Conservation (phyloP, 495 filamentous ascomycete genomes). For the Parathielavia appendiculata region DNA sequence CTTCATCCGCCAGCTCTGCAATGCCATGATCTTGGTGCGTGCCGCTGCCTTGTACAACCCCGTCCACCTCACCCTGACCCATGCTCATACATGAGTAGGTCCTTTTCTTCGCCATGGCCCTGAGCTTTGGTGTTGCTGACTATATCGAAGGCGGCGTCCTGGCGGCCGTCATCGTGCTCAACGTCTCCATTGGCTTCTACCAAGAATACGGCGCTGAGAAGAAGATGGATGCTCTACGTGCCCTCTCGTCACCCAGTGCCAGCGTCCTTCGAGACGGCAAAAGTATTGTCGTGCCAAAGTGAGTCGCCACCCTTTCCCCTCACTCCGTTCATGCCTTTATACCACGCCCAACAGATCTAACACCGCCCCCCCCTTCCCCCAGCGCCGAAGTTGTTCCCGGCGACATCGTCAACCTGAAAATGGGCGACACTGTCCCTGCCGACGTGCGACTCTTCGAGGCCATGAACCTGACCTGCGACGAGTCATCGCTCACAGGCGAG, state of each 20-base stretch:
- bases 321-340: not conserved
- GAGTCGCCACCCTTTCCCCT: slow-evolving; percentile 16
- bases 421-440: slow-evolving; percentile 78
- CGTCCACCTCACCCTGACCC: not conserved
- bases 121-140: slow-evolving; percentile 74
- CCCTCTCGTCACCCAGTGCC: slow-evolving; percentile 74
- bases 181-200: slow-evolving; percentile 71
- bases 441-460: slow-evolving; percentile 69
- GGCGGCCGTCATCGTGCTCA: slow-evolving; percentile 73
- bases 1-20: slow-evolving; percentile 58
- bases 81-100: slow-evolving; percentile 48
- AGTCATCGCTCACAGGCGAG: slow-evolving; percentile 60
- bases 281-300: slow-evolving; percentile 57
- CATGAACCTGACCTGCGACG: slow-evolving; percentile 58
- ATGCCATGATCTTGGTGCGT: slow-evolving; percentile 63
- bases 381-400: slow-evolving; percentile 75
- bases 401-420: slow-evolving; percentile 73
- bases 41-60: not conserved
- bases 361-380: slow-evolving; percentile 4
- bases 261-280: slow-evolving; percentile 68
- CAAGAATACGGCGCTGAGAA: slow-evolving; percentile 84
- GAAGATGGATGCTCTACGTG: slow-evolving; percentile 75
- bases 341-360: slow-evolving; percentile 1
- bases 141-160: slow-evolving; percentile 83
- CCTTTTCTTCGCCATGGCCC: slow-evolving; percentile 74